Conservation (phyloP, 164 flowering plant species). For the Vitis rupestris region DNA sequence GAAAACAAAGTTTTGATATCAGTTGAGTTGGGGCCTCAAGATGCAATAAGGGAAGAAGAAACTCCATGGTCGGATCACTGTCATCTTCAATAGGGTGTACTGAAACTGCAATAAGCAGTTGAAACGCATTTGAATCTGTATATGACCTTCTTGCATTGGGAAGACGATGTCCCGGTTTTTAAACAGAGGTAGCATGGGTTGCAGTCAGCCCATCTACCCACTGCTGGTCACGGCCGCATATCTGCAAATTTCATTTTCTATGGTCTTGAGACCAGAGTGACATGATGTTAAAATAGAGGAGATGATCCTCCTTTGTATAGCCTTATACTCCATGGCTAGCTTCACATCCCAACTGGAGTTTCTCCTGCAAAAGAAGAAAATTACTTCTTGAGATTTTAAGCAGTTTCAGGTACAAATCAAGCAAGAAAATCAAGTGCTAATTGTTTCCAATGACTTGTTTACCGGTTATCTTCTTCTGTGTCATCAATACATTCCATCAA, state of each 20-base stretch:
- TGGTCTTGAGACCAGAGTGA: constrained; percentile 40
- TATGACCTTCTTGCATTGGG: too few relatives aligned
- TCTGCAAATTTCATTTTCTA: constrained; percentile 31
- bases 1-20: too few relatives aligned
- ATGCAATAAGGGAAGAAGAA: too few relatives aligned
- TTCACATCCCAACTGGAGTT: constrained; percentile 62
- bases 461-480: constrained; percentile 49
- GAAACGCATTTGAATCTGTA: too few relatives aligned
- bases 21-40: too few relatives aligned
- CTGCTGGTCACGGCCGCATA: constrained; percentile 6
- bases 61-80: too few relatives aligned
- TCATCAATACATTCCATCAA: constrained; percentile 62
- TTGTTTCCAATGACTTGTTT: constrained; percentile 3
- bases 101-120: too few relatives aligned
- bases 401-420: too few relatives aligned
- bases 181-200: not conserved
- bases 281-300: constrained; percentile 67
- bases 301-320: constrained; percentile 54
- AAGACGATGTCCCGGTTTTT: too few relatives aligned
- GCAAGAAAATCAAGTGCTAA: not conserved
- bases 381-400: too few relatives aligned
- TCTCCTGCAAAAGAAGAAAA: constrained; percentile 29
- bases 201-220: constrained; percentile 7
- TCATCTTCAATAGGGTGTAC: too few relatives aligned
- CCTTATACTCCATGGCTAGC: constrained; percentile 62